Conservation (phyloP, 192 early-diverging fungal genomes). For the Rhizophagus sp. region DNA sequence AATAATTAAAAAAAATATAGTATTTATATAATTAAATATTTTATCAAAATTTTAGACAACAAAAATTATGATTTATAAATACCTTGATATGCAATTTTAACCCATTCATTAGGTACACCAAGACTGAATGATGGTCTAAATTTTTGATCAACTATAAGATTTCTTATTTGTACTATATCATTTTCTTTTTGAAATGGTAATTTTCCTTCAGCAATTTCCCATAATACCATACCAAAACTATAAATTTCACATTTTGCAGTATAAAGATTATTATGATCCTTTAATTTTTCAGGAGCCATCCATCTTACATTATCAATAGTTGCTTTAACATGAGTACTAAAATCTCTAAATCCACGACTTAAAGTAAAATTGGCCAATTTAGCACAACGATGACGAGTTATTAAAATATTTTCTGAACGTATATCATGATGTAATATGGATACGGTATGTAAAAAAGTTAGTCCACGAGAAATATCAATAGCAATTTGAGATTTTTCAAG, state of each 20-base stretch:
- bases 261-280: background rate
- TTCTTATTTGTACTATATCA: slow-evolving; percentile 7
- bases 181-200: slow-evolving; percentile 2
- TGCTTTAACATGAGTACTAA: background rate
- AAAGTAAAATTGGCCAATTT: slow-evolving; percentile 26
- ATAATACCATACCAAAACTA: slow-evolving; percentile 25
- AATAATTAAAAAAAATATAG: background rate
- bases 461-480: slow-evolving; percentile 22
- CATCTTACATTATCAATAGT: slow-evolving; percentile 8
- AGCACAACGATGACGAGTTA: background rate
- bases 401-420: slow-evolving; percentile 18
- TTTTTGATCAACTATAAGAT: background rate
- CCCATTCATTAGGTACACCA: background rate
- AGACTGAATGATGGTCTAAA: background rate
- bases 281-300: slow-evolving; percentile 6
- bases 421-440: slow-evolving; percentile 31
- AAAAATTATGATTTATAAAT: background rate
- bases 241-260: slow-evolving; percentile 9
- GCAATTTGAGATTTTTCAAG: slow-evolving; percentile 2
- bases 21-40: background rate
- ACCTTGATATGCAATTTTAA: slow-evolving; percentile 10
- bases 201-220: slow-evolving; percentile 25
- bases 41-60: too few relatives aligned
- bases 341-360: slow-evolving; percentile 21
- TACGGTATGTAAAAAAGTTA: slow-evolving; percentile 21